A percentile compares a stretch with the other conserved stretches of the same genome.
phyloP scores from a whole-genome alignment of 257 asterid species.

The Paraleonurus japonicus region DNA sequence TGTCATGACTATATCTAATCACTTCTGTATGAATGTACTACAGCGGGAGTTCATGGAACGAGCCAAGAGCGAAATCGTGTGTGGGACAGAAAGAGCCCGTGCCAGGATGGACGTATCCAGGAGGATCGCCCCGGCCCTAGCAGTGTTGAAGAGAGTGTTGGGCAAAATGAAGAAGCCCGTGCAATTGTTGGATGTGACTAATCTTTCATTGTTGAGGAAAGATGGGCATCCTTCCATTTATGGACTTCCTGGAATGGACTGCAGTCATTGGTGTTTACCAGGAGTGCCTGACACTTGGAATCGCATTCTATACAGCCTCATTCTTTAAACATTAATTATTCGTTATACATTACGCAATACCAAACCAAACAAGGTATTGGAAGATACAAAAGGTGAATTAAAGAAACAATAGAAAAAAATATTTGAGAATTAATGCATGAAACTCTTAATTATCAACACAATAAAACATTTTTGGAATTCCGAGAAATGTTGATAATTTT shows the following conservation, averaged over 20 bases:
- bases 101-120: slow-evolving; percentile 62
- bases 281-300: slow-evolving; percentile 97
- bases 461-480: not conserved
- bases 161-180: slow-evolving; percentile 50
- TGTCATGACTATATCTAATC: no score
- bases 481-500: no score
- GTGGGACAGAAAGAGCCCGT: slow-evolving; percentile 47
- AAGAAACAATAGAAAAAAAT: not conserved
- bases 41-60: slow-evolving; percentile 77
- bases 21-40: not conserved
- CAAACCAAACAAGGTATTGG: not conserved
- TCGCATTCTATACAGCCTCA: slow-evolving; percentile 57
- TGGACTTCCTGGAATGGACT: slow-evolving; percentile 67
- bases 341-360: not conserved
- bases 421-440: not conserved
- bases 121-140: slow-evolving; percentile 63
- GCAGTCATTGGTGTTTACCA: slow-evolving; percentile 93
- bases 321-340: slow-evolving; percentile 27
- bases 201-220: slow-evolving; percentile 71
- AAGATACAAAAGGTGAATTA: not conserved
- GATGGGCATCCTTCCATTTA: slow-evolving; percentile 89
- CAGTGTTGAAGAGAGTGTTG: slow-evolving; percentile 57
- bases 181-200: slow-evolving; percentile 58
- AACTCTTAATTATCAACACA: not conserved
- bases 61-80: slow-evolving; percentile 58